A percentile compares a stretch with the other conserved stretches of the same genome.
Evolutionary conservation across 2,329 filamentous ascomycete species (phyloP).

Genomic region (Monosporascus sp.): DNA sequence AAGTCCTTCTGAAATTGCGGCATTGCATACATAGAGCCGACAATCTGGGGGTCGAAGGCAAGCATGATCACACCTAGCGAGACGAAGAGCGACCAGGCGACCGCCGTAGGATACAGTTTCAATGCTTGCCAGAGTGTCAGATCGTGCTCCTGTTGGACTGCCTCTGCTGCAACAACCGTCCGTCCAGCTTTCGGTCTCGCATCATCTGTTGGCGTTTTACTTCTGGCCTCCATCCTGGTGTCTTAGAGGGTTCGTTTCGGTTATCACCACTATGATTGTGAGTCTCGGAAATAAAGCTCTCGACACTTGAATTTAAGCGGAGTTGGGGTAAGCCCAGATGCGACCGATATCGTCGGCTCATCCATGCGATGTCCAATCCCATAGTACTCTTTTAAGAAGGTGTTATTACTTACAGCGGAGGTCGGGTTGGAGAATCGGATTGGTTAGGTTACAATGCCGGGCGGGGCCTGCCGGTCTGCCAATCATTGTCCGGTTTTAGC

Average conservation of each 20-base stretch:
- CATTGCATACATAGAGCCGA: constrained; percentile 52
- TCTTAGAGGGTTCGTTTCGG: not conserved
- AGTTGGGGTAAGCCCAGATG: too few species aligned
- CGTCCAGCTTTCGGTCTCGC: constrained; percentile 9
- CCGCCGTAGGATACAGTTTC: constrained; percentile 39
- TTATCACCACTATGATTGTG: not conserved
- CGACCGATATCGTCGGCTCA: too few species aligned
- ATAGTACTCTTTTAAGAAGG: too few species aligned
- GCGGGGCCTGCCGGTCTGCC: too few species aligned
- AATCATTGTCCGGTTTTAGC: too few species aligned
- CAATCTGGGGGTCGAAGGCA: constrained; percentile 60
- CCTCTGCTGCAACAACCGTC: constrained; percentile 23
- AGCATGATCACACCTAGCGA: constrained; percentile 56
- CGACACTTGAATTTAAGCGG: not conserved
- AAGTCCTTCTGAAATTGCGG: constrained; percentile 30
- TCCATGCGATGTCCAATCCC: too few species aligned
- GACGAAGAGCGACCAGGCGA: constrained; percentile 54
- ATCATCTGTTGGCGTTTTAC: not conserved
- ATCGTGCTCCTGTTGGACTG: constrained; percentile 34
- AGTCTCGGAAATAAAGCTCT: not conserved
- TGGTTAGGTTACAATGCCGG: too few species aligned
- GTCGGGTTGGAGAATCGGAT: too few species aligned
- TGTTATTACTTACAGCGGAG: too few species aligned
- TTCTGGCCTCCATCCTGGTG: not conserved
- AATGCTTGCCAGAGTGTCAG: constrained; percentile 35